These are phyloP conservation scores for Venturia effusa DNA, from an alignment of 2,329 filamentous ascomycete genomes.

Conservation along the genomic window DNA sequence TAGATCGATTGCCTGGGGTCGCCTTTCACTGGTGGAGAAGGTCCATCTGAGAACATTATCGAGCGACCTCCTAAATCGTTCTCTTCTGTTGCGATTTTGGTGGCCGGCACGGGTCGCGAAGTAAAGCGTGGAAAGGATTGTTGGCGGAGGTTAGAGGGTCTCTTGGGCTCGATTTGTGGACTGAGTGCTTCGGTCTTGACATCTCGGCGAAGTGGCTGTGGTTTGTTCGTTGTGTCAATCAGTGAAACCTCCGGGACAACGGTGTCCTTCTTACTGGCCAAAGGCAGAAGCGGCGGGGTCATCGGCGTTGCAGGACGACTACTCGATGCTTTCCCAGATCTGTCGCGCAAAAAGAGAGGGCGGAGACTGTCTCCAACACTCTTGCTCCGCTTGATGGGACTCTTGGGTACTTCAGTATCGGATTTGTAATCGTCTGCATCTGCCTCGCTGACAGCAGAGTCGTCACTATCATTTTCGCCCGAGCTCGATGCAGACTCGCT, in stretches of 20 bases:
- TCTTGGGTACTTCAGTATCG: not conserved
- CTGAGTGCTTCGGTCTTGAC: not conserved
- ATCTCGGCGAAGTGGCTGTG: not conserved
- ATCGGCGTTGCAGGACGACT: not conserved
- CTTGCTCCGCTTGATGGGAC: not conserved
- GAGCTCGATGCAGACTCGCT: constrained; percentile 28
- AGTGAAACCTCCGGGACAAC: not conserved
- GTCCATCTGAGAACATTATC: constrained; percentile 60
- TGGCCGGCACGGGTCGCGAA: constrained; percentile 61
- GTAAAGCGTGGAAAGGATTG: constrained; percentile 55
- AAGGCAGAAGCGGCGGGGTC: not conserved
- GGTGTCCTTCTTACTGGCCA: not conserved
- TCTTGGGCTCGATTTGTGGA: constrained; percentile 13
- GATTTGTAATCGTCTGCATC: constrained; percentile 9
- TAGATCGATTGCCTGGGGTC: not conserved
- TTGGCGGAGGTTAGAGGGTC: constrained; percentile 42
- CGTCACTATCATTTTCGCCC: constrained; percentile 17
- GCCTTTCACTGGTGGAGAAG: constrained; percentile 13
- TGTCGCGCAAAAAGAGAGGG: not conserved
- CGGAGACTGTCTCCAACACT: constrained; percentile 4
- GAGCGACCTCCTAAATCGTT: constrained; percentile 52
- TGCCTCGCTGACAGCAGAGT: constrained; percentile 15
- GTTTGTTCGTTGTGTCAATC: not conserved
- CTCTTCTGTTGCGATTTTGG: constrained; percentile 45
- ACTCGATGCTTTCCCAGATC: constrained; percentile 15